These are phyloP conservation scores for Entomortierella chlamydospora DNA, from an alignment of 192 early-diverging fungal species.

Conservation along the genomic window DNA sequence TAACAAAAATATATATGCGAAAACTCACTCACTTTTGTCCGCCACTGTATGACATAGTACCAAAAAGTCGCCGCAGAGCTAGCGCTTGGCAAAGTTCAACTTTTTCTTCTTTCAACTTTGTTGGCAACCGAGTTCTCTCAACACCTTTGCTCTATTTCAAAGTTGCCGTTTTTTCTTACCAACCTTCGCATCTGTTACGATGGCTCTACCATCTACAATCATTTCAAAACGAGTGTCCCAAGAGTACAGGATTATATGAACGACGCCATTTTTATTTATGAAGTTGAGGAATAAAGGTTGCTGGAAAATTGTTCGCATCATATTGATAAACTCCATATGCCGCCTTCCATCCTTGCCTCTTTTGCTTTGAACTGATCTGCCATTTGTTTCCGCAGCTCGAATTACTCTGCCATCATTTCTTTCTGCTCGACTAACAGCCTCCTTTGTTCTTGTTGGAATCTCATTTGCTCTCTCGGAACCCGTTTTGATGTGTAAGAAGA, in stretches of 20 bases:
- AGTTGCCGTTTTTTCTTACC: conserved; percentile 12
- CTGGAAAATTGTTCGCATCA: background rate
- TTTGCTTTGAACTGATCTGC: background rate
- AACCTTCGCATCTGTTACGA: conserved; percentile 21
- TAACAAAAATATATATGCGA: too few relatives aligned
- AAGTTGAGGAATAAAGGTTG: background rate
- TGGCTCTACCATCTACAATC: conserved; percentile 1
- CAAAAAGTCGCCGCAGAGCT: too few relatives aligned
- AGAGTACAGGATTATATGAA: background rate
- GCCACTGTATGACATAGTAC: too few relatives aligned
- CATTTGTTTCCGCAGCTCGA: background rate
- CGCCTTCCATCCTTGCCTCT: background rate
- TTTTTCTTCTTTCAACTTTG: background rate
- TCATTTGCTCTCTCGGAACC: background rate
- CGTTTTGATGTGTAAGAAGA: background rate
- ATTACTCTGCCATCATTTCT: background rate
- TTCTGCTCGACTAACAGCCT: background rate
- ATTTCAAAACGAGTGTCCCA: background rate
- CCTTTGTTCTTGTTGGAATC: background rate
- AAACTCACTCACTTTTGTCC: too few relatives aligned
- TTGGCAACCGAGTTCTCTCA: background rate
- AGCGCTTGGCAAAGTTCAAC: too few relatives aligned
- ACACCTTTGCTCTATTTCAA: conserved; percentile 9
- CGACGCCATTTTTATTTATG: background rate
- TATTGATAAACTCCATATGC: background rate